Percentiles rank a stretch among this genome's conserved stretches.
Evolutionary conservation across 495 filamentous ascomycete genomes (phyloP).

Genomic region (Physcia stellaris): DNA sequence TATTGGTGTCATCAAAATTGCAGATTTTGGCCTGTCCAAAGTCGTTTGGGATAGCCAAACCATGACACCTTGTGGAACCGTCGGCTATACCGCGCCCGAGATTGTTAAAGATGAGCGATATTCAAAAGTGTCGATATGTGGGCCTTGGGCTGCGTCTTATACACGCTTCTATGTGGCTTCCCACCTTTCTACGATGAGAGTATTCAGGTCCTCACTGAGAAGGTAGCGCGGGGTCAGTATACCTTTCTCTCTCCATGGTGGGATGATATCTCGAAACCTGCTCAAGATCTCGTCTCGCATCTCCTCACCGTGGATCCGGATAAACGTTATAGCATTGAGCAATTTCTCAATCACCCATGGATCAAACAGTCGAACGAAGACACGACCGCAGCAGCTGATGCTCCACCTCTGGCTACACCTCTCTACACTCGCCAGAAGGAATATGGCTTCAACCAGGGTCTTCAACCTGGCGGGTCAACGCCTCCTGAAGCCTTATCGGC

Average conservation of each 20-base stretch:
- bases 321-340: constrained; percentile 73
- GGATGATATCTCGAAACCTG: constrained; percentile 95
- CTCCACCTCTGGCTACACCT: constrained; percentile 64
- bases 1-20: constrained; percentile 91
- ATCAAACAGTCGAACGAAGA: constrained; percentile 64
- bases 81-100: constrained; percentile 97
- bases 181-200: constrained; percentile 98
- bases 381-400: constrained; percentile 59
- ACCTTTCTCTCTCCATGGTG: constrained; percentile 98
- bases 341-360: constrained; percentile 91
- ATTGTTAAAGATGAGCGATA: constrained; percentile 99
- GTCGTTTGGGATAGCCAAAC: constrained; percentile 97
- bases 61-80: constrained; percentile 98
- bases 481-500: constrained; percentile 39
- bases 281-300: constrained; percentile 87
- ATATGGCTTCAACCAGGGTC: constrained; percentile 20
- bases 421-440: constrained; percentile 38
- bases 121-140: constrained; percentile 98
- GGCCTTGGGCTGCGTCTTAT: constrained; percentile 93
- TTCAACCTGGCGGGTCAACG: constrained; percentile 3
- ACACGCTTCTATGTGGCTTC: constrained; percentile 93
- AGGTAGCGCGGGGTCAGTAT: constrained; percentile 92
- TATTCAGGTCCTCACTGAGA: constrained; percentile 93
- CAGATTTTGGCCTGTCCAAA: constrained; percentile 94
- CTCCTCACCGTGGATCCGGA: constrained; percentile 86